Base-by-base conservation (phyloP, 148 eudicot species). In the Persicaria maculosa region DNA sequence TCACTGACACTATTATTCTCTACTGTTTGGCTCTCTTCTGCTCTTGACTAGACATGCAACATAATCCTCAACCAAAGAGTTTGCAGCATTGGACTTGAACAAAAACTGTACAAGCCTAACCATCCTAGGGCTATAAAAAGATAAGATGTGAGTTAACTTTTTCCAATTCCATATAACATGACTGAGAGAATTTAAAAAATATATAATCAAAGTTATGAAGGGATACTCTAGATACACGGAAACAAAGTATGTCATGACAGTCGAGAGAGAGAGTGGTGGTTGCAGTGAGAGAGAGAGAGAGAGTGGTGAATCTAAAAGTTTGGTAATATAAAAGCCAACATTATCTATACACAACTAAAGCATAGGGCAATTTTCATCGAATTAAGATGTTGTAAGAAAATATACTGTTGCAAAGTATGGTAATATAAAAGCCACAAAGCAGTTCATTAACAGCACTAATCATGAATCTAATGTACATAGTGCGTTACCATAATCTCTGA, bases 401-500 rank as follows among this genome's bases (percentile, higher is more conserved):
- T 0, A 25, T 4, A 20, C 47, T 7, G 7, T 54, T 50, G 36
- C 50, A 72, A 17, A 31, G 48, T 6, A 25, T 43, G 76, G 48
- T 47, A 17, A 25, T 19, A 69, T 16, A n/a, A 44, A 69, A 50
- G 16, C 52, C 9, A n/a, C 25, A 44, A 15, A 69, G 44, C 16
- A 20, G 40, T 19, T 59, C 40, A 19, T 59, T 4, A 64, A 64
- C 69, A 57, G 5, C 68, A 64, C n/a, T 11, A 44, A 77, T 57
- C 22, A 77, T 15, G 20, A 48, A 76, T 73, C 5, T 80, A 73
- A 19, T 45, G 64, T 2, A 8, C 6, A 80, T 76, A 47, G 44
- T 69, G 25, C 62, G 75, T 77, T 94, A 94, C 98, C 99, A 75
- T 95, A 95, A 83, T 95, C 99, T 79, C 94, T 80, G 81, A 95